Percentiles rank a stretch among this genome's conserved stretches.
Conservation (phyloP, 805 yeast genomes). For the Wickerhamiella occidentalis region DNA sequence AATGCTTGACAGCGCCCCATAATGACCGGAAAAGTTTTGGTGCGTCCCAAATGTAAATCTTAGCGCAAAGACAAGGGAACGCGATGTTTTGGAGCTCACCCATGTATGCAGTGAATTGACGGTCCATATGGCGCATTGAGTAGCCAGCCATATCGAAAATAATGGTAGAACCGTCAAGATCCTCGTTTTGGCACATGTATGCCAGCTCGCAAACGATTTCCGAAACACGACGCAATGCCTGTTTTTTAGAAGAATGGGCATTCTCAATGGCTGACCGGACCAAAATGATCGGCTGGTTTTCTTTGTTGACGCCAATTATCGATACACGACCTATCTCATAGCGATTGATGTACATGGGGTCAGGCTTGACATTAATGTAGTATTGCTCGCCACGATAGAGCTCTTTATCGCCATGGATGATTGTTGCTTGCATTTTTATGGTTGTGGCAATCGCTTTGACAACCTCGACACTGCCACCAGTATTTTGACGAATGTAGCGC, state of each 20-base stretch:
- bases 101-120: conserved; percentile 62
- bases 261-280: conserved; percentile 56
- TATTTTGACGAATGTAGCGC: conserved; percentile 3
- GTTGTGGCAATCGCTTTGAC: neutral
- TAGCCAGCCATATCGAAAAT: conserved; percentile 67
- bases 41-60: neutral
- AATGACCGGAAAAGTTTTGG: neutral
- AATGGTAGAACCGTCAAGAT: conserved; percentile 54
- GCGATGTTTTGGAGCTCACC: conserved; percentile 30
- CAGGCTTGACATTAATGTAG: neutral
- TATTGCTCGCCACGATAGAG: conserved; percentile 9
- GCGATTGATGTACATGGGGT: conserved; percentile 7
- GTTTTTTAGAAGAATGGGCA: conserved; percentile 42
- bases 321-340: neutral
- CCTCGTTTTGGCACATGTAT: conserved; percentile 48
- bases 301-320: conserved; percentile 5
- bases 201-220: conserved; percentile 56
- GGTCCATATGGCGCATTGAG: conserved; percentile 71
- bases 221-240: conserved; percentile 54
- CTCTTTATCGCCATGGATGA: neutral
- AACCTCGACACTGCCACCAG: neutral
- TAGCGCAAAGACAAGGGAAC: neutral
- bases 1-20: conserved; percentile 23
- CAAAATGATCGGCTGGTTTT: conserved; percentile 20
- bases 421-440: neutral